Base-by-base conservation (phyloP, 306 rosid genomes). In the Vachellia pachyceras region DNA sequence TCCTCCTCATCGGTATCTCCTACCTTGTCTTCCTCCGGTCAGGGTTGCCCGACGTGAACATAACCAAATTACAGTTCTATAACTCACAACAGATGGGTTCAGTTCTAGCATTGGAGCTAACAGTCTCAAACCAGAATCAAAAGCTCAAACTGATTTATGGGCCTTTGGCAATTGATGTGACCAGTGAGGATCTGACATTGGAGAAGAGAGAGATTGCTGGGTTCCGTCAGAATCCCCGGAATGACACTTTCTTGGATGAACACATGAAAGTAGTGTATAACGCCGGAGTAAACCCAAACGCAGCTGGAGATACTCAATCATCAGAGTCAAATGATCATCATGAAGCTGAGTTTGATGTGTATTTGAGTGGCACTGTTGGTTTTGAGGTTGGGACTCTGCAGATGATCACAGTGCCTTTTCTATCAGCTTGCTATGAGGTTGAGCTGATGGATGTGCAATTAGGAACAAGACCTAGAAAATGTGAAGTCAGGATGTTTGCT, bases 61-160 rank as follows among this genome's bases (percentile, higher is more conserved):
- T 90, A 9, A 14, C 79, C 2, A 69, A 61, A 18, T 74, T 89
- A 7, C 39, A 90, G 22, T 36, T 88, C 1, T 23, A 83, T 46
- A 37, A n/a, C 37, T 5, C 83, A 17, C 47, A 50, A 3, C 49
- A 73, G 65, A 52, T 78, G 83, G 17, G 60, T 41, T 33, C 85
- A 1, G 1, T 3, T 5, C 9, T 84, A 0, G 60, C 15, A 0
- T 22, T 89, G 15, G 47, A 36, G 6, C 6, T 90, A 36, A 73
- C 55, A 52, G 22, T 91, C 17, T 36, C 77, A 7, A 91, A 91
- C 83, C 76, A 70, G 46, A 88, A 91, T 3, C 91, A 85, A 1
- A 79, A 75, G 33, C 44, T 83, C 4, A 69, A 47, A 47, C 83
- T 89, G 63, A 22, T 79, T 6, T 91, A 77, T 50, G 79, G 86